Percentiles rank a stretch among this genome's conserved stretches.
These are phyloP conservation scores for Gaertneriomyces sp. DNA, from an alignment of 192 early-diverging fungal genomes.

Conservation along the genomic window DNA sequence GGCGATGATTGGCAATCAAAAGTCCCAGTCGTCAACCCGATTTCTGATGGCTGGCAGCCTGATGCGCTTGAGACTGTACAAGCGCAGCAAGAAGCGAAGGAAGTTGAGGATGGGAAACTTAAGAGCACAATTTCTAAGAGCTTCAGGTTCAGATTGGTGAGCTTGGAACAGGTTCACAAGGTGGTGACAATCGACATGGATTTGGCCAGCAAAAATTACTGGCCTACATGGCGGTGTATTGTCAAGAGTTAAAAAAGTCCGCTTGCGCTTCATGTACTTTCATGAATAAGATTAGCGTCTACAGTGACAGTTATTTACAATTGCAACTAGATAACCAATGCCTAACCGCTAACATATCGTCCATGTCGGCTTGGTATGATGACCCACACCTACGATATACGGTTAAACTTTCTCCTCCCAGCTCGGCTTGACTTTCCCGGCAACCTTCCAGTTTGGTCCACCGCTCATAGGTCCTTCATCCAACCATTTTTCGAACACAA, in stretches of 20 bases:
- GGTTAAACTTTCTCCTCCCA: no score
- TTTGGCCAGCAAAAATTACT: conserved; percentile 35
- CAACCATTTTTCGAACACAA: no score
- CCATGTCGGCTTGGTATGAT: no score
- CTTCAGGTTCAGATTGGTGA: conserved; percentile 30
- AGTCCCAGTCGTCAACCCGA: conserved; percentile 29
- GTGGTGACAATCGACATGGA: conserved; percentile 33
- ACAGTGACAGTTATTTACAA: no score
- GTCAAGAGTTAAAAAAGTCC: conserved; percentile 11
- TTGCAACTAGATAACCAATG: no score
- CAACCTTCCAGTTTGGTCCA: no score
- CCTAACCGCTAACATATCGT: no score
- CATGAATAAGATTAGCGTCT: no score
- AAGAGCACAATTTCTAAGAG: conserved; percentile 27
- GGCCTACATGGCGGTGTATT: conserved; percentile 34
- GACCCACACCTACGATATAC: no score
- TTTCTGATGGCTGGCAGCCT: conserved; percentile 25
- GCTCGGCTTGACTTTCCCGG: no score
- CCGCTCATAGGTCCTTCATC: no score
- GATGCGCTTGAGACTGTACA: conserved; percentile 9
- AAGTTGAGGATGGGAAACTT: conserved; percentile 16
- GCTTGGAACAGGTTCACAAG: conserved; percentile 35
- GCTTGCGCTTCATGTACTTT: no score
- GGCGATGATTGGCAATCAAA: conserved; percentile 24
- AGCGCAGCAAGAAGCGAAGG: conserved; percentile 1